These are phyloP conservation scores for Exidia glandulosa DNA, from an alignment of 768 basidiomycete species.

Conservation along the genomic window DNA sequence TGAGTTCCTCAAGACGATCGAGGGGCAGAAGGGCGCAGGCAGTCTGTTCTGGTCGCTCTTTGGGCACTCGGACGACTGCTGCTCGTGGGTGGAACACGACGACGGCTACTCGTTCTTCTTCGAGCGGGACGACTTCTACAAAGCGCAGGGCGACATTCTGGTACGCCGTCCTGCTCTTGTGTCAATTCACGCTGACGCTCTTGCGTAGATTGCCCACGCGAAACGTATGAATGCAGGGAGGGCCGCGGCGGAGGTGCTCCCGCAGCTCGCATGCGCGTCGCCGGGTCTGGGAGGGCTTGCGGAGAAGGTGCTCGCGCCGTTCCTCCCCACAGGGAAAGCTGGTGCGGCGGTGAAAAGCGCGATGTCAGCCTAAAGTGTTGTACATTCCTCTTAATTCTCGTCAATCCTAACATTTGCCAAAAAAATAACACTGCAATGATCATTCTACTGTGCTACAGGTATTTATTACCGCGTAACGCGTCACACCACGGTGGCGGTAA, in stretches of 20 bases:
- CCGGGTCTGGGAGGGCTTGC: not conserved
- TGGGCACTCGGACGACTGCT: constrained; percentile 13
- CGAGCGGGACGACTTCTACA: constrained; percentile 1
- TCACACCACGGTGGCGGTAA: too few relatives aligned
- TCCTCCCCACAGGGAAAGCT: not conserved
- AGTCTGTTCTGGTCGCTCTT: constrained; percentile 20
- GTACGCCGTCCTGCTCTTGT: not conserved
- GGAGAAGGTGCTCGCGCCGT: not conserved
- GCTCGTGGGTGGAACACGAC: constrained; percentile 14
- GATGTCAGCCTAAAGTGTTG: too few relatives aligned
- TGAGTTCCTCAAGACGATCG: constrained; percentile 10
- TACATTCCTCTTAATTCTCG: too few relatives aligned
- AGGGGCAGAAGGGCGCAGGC: constrained; percentile 9
- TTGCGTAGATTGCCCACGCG: not conserved
- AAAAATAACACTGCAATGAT: too few relatives aligned
- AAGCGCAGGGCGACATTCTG: constrained; percentile 2
- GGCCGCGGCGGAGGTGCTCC: not conserved
- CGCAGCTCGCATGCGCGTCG: not conserved
- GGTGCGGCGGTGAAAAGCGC: not conserved
- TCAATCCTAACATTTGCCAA: too few relatives aligned
- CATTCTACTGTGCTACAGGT: too few relatives aligned
- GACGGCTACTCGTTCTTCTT: constrained; percentile 16
- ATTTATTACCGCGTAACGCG: too few relatives aligned
- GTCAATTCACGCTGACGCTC: not conserved
- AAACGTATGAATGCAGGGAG: not conserved